phyloP scores from a whole-genome alignment of 768 basidiomycete species.

The Pilatotrama ljubarskyi region DNA sequence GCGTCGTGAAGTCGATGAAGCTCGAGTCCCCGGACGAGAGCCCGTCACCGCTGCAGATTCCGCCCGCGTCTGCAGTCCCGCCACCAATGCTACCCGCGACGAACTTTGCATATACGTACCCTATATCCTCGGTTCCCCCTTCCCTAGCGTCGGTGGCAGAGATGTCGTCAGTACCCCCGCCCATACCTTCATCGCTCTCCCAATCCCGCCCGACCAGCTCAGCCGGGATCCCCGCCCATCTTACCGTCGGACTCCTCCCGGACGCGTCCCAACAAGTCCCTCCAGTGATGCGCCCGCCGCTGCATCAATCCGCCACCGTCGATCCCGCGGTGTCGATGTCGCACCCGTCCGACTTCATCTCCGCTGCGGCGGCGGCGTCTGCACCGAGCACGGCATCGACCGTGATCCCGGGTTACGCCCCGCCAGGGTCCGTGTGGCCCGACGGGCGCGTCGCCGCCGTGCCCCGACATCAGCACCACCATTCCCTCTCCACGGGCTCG shows the following conservation, averaged over 20 bases:
- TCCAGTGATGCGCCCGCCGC: slow-evolving; percentile 7
- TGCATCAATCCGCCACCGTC: neutral
- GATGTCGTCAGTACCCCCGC: slow-evolving; percentile 30
- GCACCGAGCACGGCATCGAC: slow-evolving; percentile 10
- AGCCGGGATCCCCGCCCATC: slow-evolving; percentile 22
- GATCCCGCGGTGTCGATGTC: slow-evolving; percentile 10
- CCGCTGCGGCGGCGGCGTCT: no score
- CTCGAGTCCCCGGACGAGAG: slow-evolving; percentile 49
- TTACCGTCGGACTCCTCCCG: slow-evolving; percentile 20
- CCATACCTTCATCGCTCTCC: slow-evolving; percentile 32
- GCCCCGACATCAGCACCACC: slow-evolving; percentile 20
- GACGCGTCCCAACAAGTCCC: slow-evolving; percentile 18
- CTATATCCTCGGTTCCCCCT: slow-evolving; percentile 16
- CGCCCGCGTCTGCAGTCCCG: slow-evolving; percentile 15
- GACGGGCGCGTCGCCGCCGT: slow-evolving; percentile 15
- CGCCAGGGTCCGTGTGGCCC: slow-evolving; percentile 16
- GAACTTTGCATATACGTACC: slow-evolving; percentile 28
- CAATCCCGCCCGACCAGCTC: slow-evolving; percentile 30
- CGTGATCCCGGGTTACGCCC: slow-evolving; percentile 13
- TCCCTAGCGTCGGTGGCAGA: slow-evolving; percentile 31
- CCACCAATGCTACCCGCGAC: slow-evolving; percentile 24
- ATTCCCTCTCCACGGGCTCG: slow-evolving; percentile 24
- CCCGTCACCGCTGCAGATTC: slow-evolving; percentile 28
- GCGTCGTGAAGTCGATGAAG: slow-evolving; percentile 49
- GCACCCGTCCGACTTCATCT: slow-evolving; percentile 9